phyloP scores from a whole-genome alignment of 2,329 filamentous ascomycete species.

The Nemania diffusa region DNA sequence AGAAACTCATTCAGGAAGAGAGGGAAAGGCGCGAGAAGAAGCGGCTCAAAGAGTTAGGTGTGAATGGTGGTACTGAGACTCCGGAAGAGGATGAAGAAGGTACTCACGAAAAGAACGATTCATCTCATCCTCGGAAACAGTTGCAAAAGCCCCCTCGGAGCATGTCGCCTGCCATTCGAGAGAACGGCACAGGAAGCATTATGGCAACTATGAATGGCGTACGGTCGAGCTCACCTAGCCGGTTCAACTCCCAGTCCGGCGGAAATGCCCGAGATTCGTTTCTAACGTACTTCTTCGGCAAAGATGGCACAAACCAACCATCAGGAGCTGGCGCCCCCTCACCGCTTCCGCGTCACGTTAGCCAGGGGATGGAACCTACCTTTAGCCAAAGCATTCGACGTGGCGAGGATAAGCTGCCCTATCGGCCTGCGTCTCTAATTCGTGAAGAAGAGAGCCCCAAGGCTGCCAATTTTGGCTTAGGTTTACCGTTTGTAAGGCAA shows the following conservation, averaged over 20 bases:
- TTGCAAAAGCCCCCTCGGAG: slow-evolving; percentile 73
- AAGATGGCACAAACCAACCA: slow-evolving; percentile 75
- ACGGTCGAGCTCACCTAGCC: slow-evolving; percentile 70
- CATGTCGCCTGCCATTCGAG: slow-evolving; percentile 81
- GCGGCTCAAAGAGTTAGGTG: slow-evolving; percentile 82
- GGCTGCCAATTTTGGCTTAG: slow-evolving; percentile 54
- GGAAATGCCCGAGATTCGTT: slow-evolving; percentile 86
- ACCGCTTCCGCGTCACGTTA: slow-evolving; percentile 72
- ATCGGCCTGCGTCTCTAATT: slow-evolving; percentile 59
- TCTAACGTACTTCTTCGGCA: slow-evolving; percentile 98
- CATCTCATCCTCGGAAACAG: slow-evolving; percentile 70
- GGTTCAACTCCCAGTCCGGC: slow-evolving; percentile 67
- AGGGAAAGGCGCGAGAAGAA: slow-evolving; percentile 85
- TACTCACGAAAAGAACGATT: slow-evolving; percentile 64
- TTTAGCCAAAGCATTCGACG: slow-evolving; percentile 86
- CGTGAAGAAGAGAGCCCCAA: slow-evolving; percentile 53
- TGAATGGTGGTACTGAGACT: slow-evolving; percentile 80
- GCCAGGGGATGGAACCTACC: slow-evolving; percentile 80
- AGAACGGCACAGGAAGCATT: slow-evolving; percentile 71
- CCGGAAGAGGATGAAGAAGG: slow-evolving; percentile 74
- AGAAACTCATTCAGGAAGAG: slow-evolving; percentile 81
- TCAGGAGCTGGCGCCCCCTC: slow-evolving; percentile 54
- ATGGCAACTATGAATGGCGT: slow-evolving; percentile 74
- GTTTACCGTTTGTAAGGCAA: slow-evolving; percentile 68
- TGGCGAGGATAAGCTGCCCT: slow-evolving; percentile 66